Base-by-base conservation (phyloP, 2,329 filamentous ascomycete genomes). In the Cytospora piceae region DNA sequence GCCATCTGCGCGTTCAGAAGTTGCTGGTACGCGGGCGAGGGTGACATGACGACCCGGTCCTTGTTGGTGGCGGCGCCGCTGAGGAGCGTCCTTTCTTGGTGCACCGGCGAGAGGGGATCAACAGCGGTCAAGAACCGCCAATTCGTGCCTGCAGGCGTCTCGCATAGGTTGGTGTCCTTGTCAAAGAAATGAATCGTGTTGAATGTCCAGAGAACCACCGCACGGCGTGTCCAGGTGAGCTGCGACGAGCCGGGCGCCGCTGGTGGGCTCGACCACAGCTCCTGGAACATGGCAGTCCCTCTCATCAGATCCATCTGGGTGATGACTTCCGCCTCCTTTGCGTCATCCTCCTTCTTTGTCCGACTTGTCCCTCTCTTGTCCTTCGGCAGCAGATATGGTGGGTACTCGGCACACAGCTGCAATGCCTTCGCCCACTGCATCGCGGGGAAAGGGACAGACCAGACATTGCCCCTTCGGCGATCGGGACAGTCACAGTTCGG, bases 271-370 rank as follows among this genome's bases (percentile, higher is more conserved):
- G 85, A 88, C 81, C 83, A 88, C 42, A 89, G 80, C 77, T 89
- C 87, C 73, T 90, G 87, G 73, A 87, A 86, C 87, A 89, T 89
- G 73, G 85, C 85, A 55, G 89, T 85, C 73, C 84, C 83, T 69
- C 82, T 80, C 60, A 89, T 81, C 64, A 88, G 79, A 53, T 87
- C 84, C 71, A 84, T 83, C 69, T 83, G 82, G 1, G 82, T 82
- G 69, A 61, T 71, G 64, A 61, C 59, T 53, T 71, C 69, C 51
- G 69, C 71, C 51, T 71, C 68, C n/a, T 69, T 73, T 15, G 71
- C 65, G 22, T 72, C 73, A 7, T 71, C 71, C 14, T 75, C 74
- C 14, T 70, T 72, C 29, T 64, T 58, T 17, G 42, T 59, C 5
- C 58, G 58, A 51, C 46, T 46, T 9, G 55, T 27, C 20, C 32